Evolutionary conservation across 768 basidiomycete genomes (phyloP).

Genomic region (Cytidiella melzeri): DNA sequence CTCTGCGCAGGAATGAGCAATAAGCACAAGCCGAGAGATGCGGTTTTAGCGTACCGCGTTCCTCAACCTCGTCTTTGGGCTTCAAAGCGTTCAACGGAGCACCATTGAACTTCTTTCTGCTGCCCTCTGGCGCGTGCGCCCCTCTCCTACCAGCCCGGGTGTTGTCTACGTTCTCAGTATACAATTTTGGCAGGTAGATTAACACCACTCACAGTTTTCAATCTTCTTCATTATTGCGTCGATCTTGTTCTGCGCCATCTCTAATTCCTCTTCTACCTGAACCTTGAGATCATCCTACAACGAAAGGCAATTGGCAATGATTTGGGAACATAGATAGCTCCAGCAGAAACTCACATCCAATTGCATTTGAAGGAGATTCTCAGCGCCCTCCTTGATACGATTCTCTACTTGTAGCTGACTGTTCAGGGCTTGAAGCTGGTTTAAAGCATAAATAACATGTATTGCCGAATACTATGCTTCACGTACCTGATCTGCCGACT

Average conservation of each 20-base stretch:
- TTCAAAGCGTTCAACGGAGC: constrained; percentile 7
- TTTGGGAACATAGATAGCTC: background rate
- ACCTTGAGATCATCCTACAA: constrained; percentile 55
- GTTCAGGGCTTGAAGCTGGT: constrained; percentile 55
- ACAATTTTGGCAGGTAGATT: background rate
- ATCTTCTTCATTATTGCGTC: constrained; percentile 53
- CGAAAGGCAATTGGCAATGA: background rate
- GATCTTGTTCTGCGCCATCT: constrained; percentile 71
- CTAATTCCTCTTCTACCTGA: constrained; percentile 73
- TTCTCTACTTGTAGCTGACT: constrained; percentile 68
- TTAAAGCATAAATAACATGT: background rate
- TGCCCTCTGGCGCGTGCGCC: constrained; percentile 9
- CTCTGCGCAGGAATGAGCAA: constrained; percentile 33
- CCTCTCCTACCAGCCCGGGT: constrained; percentile 12
- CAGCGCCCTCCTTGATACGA: constrained; percentile 87
- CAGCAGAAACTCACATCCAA: constrained; percentile 37
- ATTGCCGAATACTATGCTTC: background rate
- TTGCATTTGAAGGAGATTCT: constrained; percentile 74
- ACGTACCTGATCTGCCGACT: constrained; percentile 6
- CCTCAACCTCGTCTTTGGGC: constrained; percentile 17
- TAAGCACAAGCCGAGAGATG: background rate
- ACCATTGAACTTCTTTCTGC: constrained; percentile 16
- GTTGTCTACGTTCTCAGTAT: constrained; percentile 11
- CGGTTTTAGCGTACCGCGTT: constrained; percentile 14
- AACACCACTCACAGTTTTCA: constrained; percentile 38